Base-by-base conservation (phyloP, 1,284 basidiomycete species). In the Schizophyllum commune region DNA sequence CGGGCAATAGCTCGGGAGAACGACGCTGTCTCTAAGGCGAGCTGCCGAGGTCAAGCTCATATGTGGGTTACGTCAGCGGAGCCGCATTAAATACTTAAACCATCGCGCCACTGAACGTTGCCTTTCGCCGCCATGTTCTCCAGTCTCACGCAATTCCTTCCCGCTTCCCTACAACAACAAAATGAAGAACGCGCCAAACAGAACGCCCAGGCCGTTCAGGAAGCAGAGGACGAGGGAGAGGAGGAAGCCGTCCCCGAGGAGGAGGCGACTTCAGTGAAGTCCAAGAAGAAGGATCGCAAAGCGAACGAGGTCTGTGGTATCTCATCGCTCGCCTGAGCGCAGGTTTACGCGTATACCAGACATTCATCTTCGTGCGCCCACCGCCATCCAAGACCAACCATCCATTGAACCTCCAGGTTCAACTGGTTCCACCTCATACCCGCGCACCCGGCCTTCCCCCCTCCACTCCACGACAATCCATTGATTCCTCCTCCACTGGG, bases 351-450 rank as follows among this genome's bases (percentile, higher is more conserved):
- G 39, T 58, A 62, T 27, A 52, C 34, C 63, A 95, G 92, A 92
- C 89, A 0, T 94, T 93, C 73, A 88, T 92, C 63, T 84, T 92
- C 67, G 92, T 94, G 55, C 84, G 92, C 58, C 91, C 91, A 1
- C 93, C 93, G 1, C 90, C 94, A 0, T 84, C 88, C 15, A 88
- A 88, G 70, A 82, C 85, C 19, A 91, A 91, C 66, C 94, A 97
- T 68, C 92, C 94, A 0, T 79, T 96, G 57, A 97, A 96, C 72
- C 81, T 98, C 1, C 96, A 98, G 72, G 88, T 98, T 5, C 96
- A 98, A 73, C 86, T 98, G 33, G 89, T 97, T 8, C 89, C 89
- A 13, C 87, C 88, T 0, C 79, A 82, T 62, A 73, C 78, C 19
- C 79, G 80, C 20, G 78, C 81, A 2, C 77, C 76, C 1, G 68